Evolutionary conservation across 73 alveolate genomes (phyloP), one percentile per base, ranked within the genome.

Genomic region (Strombidium stylifer): DNA sequence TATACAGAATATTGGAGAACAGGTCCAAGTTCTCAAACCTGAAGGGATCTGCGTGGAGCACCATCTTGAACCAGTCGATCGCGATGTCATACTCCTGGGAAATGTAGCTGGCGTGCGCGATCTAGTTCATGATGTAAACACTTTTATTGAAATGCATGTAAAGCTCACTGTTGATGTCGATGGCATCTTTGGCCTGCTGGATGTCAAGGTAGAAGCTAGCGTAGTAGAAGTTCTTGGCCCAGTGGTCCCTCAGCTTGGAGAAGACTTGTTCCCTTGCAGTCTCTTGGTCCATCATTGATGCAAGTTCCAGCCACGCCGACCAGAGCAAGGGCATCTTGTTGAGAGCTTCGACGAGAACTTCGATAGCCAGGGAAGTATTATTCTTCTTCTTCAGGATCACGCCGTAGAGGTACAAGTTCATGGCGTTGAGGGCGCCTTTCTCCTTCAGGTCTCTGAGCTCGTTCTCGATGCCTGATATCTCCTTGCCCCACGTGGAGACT

Each of bases 261-360:
- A 91, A 82, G 44, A 78, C 73, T 39, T 71, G 52, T 49, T 76
- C 53, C n/a, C 55, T 37, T 0, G 73, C 81, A 27, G 82, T 94
- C 50, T 77, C 83, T 25, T 50, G 68, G 36, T 77, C 59, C 31
- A 90, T 65, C 37, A 95, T 67, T 39, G 73, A 74, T 53, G 90
- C 84, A 42, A 95, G 87, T 52, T 95, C 99, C 0, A 89, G 81
- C 98, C 99, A 95, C n/a, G 97, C 94, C 27, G 97, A 79, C 99
- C 99, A 95, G 30, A 92, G 86, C 62, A 91, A 73, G 12, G 99
- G 99, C 27, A 76, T 75, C 49, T 85, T 83, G 60, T 93, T 84
- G 21, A 95, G 79, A 49, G 96, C 93, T 69, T 91, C 73, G 11
- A 93, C 71, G 51, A 95, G 79, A 27, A 88, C 92, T 24, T 56